A percentile compares a stretch with the other conserved stretches of the same genome.
These are phyloP conservation scores for Isoetes taiwanensis DNA, from an alignment of 75 land plant species.

Conservation along the genomic window DNA sequence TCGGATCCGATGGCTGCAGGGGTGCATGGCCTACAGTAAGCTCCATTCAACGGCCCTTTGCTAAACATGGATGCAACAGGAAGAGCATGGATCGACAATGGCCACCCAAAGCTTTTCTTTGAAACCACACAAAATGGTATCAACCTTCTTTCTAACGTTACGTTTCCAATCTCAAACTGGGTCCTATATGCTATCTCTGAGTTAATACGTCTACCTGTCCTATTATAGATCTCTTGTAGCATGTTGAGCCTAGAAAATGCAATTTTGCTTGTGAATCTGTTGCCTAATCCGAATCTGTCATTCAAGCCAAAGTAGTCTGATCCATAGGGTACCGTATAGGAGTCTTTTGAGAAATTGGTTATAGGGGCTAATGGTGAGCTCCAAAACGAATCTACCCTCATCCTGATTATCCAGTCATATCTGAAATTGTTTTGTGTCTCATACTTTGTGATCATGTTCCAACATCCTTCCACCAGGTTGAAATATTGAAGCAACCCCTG, in stretches of 20 bases:
- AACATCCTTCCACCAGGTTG: constrained; percentile 5
- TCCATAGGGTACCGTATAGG: background rate
- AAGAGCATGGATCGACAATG: too few relatives aligned
- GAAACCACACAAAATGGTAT: too few relatives aligned
- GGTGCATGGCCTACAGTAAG: too few relatives aligned
- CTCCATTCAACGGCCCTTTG: too few relatives aligned
- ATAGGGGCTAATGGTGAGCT: background rate
- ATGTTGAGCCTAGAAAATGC: background rate
- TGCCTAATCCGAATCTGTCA: background rate
- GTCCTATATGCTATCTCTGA: background rate
- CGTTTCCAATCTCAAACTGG: background rate
- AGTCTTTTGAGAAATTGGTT: background rate
- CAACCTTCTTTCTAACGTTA: too few relatives aligned
- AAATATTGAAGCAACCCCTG: constrained; percentile 3
- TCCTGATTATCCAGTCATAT: background rate
- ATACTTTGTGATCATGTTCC: background rate
- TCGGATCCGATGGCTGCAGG: too few relatives aligned
- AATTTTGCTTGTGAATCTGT: background rate
- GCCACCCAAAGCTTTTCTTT: too few relatives aligned
- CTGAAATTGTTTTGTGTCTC: background rate
- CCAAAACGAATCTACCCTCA: background rate
- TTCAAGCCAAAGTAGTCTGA: background rate
- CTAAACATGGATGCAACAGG: too few relatives aligned
- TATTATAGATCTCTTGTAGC: background rate
- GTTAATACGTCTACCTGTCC: background rate